These are phyloP conservation scores for Simmondsia chinensis DNA, from an alignment of 148 eudicot species.

Conservation along the genomic window DNA sequence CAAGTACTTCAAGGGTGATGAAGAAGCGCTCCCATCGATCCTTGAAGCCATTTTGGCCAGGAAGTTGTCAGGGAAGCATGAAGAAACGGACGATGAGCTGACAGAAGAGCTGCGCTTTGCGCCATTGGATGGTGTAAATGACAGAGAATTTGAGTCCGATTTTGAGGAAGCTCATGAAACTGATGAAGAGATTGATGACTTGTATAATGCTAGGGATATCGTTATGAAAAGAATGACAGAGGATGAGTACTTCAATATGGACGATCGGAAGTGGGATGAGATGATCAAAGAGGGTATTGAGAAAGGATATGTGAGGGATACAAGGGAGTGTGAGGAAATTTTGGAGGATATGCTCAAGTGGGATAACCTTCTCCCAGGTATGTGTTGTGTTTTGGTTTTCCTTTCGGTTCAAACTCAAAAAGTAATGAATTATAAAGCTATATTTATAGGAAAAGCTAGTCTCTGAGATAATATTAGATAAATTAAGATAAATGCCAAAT, in stretches of 20 bases:
- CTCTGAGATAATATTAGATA: too few relatives aligned
- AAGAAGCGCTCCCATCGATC: conserved; percentile 43
- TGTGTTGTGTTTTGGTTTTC: neutral
- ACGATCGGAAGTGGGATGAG: conserved; percentile 69
- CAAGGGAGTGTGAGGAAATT: conserved; percentile 61
- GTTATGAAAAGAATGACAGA: conserved; percentile 40
- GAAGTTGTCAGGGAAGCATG: conserved; percentile 51
- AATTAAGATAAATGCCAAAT: too few relatives aligned
- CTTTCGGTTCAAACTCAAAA: conserved; percentile 1
- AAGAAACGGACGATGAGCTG: conserved; percentile 71
- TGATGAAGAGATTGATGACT: conserved; percentile 59
- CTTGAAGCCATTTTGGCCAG: conserved; percentile 55
- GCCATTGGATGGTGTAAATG: conserved; percentile 37
- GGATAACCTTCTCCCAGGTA: conserved; percentile 95
- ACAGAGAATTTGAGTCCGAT: conserved; percentile 50
- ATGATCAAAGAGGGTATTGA: conserved; percentile 48
- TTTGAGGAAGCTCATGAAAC: conserved; percentile 44
- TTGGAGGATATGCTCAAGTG: conserved; percentile 84
- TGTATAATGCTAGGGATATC: conserved; percentile 41
- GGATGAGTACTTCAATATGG: conserved; percentile 60
- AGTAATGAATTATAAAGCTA: too few relatives aligned
- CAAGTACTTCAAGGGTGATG: conserved; percentile 51
- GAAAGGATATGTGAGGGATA: conserved; percentile 40
- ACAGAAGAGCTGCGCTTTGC: conserved; percentile 34
- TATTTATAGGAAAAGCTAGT: too few relatives aligned